phyloP scores from a whole-genome alignment of 2,329 filamentous ascomycete genomes.

The Colletotrichum navitas region DNA sequence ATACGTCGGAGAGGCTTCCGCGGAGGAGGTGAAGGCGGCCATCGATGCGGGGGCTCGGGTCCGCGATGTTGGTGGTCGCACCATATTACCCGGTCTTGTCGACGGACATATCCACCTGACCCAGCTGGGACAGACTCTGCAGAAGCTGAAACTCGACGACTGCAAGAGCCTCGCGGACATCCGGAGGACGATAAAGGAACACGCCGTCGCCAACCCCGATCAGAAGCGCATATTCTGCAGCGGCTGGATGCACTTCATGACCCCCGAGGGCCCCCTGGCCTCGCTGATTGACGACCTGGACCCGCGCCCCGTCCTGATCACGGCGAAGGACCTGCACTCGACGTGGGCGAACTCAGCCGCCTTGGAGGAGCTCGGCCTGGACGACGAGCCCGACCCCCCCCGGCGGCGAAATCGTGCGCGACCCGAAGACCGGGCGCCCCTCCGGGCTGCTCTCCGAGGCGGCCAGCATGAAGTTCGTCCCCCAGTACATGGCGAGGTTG shows the following conservation, averaged over 20 bases:
- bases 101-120: constrained; percentile 71
- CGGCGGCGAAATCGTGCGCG: constrained; percentile 59
- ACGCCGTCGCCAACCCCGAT: constrained; percentile 59
- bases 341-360: constrained; percentile 68
- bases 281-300: constrained; percentile 65
- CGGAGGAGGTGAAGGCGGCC: constrained; percentile 44
- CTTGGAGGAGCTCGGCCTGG: constrained; percentile 62
- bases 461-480: constrained; percentile 55
- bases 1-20: constrained; percentile 50
- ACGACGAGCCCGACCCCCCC: constrained; percentile 61
- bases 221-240: constrained; percentile 61
- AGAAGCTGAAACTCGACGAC: constrained; percentile 61
- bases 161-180: constrained; percentile 65
- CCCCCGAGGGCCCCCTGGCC: constrained; percentile 61
- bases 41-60: constrained; percentile 42
- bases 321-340: constrained; percentile 69
- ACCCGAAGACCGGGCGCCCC: constrained; percentile 56
- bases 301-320: constrained; percentile 65
- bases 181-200: constrained; percentile 57
- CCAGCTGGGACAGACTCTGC: constrained; percentile 65
- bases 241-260: constrained; percentile 70
- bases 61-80: constrained; percentile 50
- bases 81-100: constrained; percentile 67
- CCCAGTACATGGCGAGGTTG: constrained; percentile 64
- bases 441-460: constrained; percentile 67